Base-by-base conservation (phyloP, 2,329 filamentous ascomycete genomes). In the Colletotrichum higginsianum region DNA sequence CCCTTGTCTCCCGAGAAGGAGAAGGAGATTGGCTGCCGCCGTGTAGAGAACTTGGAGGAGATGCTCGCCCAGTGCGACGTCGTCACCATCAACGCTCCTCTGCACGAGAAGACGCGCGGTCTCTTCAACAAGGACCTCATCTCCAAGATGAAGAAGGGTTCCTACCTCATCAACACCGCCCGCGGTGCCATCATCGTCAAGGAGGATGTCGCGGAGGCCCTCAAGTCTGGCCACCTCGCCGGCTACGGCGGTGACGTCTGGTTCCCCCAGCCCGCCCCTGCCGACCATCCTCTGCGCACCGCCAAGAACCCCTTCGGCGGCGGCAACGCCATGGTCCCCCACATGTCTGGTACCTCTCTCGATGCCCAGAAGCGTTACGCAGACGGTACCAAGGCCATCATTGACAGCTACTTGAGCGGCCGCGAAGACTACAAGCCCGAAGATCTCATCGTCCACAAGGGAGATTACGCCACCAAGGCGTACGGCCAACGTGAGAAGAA, bases 61-160 rank as follows among this genome's bases (percentile, higher is more conserved):
- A 92, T 99, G 91, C 86, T 99, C 74, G 88, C 90, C 50, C 94
- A 97, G 88, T 98, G 96, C 83, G 96, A 98, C 78, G 90, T 98
- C 74, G 96, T 99, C 84, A 99, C 96, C 81, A 98, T 99, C 88
- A 99, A 99, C 92, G 98, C 95, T 90, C 96, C 96, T 65, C 91
- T 99, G 75, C 96, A 99, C 88, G 96, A 98, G 90, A 97, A 97
- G 91, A 99, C 96, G 46, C 90, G 91, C 74, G 96, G 96, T 77
- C 85, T 99, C 75, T 98, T 98, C 90, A 98, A 98, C 92, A 98
- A 98, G 92, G 94, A 98, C 60, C 89, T 98, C 79, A 96, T 98
- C 82, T 88, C 91, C 84, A 98, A 98, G 93, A 99, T 98, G 96
- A 98, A 98, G 94, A 93, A 92, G 83, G 93, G 95, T 79, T 93